These are phyloP conservation scores for Paraphoma chrysanthemicola DNA, from an alignment of 2,329 filamentous ascomycete species.

Conservation along the genomic window DNA sequence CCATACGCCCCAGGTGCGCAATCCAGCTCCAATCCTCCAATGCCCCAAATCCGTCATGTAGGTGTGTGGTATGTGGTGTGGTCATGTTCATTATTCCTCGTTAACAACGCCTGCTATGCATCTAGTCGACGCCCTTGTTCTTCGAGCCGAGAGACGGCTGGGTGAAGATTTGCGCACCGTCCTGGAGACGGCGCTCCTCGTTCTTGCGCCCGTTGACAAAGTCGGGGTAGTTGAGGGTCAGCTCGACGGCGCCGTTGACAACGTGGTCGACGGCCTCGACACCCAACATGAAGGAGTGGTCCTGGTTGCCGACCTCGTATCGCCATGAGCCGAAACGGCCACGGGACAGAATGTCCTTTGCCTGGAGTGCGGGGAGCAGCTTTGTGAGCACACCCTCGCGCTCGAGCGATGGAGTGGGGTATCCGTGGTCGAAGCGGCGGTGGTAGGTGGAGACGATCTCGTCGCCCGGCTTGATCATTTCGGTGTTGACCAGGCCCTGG, in stretches of 20 bases:
- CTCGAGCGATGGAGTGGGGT: constrained; percentile 93
- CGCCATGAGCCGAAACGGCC: constrained; percentile 98
- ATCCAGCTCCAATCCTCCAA: neutral
- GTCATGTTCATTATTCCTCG: constrained; percentile 1
- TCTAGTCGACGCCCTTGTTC: constrained; percentile 29
- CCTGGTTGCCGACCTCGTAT: constrained; percentile 97
- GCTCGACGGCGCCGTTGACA: constrained; percentile 85
- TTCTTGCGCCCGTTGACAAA: constrained; percentile 85
- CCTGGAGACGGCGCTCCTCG: constrained; percentile 67
- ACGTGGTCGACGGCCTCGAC: constrained; percentile 93
- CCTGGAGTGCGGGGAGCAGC: constrained; percentile 90
- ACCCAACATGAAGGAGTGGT: constrained; percentile 97
- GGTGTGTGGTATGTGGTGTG: constrained; percentile 19
- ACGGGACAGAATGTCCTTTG: constrained; percentile 90
- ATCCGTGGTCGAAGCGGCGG: constrained; percentile 97
- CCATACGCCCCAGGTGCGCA: neutral
- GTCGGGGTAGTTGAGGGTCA: constrained; percentile 95
- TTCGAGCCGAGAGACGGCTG: constrained; percentile 48
- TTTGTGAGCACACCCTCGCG: constrained; percentile 93
- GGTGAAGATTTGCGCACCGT: constrained; percentile 65
- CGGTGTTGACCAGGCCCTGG: constrained; percentile 95
- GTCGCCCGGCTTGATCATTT: constrained; percentile 88
- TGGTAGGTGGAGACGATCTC: constrained; percentile 99
- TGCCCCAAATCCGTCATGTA: constrained; percentile 5
- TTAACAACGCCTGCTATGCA: constrained; percentile 11